Conservation (phyloP, 768 basidiomycete genomes). For the Xerocomus potaroensis region DNA sequence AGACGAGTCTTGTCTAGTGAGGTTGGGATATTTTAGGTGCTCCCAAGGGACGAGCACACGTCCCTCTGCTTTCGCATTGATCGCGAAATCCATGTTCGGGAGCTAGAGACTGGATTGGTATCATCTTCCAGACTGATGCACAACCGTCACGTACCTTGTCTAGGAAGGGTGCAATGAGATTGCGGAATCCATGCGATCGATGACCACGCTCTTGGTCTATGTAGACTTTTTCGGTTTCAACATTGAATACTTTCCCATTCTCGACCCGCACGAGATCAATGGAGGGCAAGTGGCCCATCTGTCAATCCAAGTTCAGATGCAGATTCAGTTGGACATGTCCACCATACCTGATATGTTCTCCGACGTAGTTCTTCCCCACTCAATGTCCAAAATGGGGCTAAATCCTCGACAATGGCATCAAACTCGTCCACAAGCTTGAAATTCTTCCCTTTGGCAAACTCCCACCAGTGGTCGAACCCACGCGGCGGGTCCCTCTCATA, state of each 20-base stretch:
- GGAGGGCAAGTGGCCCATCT: conserved; percentile 77
- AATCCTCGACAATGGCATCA: conserved; percentile 70
- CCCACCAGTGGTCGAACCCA: conserved; percentile 91
- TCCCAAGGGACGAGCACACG: conserved; percentile 94
- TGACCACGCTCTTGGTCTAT: conserved; percentile 69
- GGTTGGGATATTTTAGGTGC: conserved; percentile 65
- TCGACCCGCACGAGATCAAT: conserved; percentile 83
- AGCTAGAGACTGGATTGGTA: conserved; percentile 41
- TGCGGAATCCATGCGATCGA: conserved; percentile 70
- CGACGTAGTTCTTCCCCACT: conserved; percentile 67
- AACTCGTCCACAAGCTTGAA: conserved; percentile 90
- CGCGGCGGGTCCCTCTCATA: conserved; percentile 79
- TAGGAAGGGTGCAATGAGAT: conserved; percentile 71
- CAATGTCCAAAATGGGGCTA: conserved; percentile 81
- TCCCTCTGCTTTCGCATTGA: conserved; percentile 93
- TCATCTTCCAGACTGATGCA: neutral
- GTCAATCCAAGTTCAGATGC: conserved; percentile 4
- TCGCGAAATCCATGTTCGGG: conserved; percentile 91
- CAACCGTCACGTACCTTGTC: conserved; percentile 44
- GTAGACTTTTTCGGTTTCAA: conserved; percentile 52
- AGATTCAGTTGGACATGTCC: neutral
- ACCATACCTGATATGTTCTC: conserved; percentile 51
- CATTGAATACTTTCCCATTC: conserved; percentile 54
- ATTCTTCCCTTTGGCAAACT: conserved; percentile 65
- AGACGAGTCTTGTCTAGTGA: conserved; percentile 43